Base-by-base conservation (phyloP, 352 stramenopile genomes). In the Globisporangium acanthophoron region DNA sequence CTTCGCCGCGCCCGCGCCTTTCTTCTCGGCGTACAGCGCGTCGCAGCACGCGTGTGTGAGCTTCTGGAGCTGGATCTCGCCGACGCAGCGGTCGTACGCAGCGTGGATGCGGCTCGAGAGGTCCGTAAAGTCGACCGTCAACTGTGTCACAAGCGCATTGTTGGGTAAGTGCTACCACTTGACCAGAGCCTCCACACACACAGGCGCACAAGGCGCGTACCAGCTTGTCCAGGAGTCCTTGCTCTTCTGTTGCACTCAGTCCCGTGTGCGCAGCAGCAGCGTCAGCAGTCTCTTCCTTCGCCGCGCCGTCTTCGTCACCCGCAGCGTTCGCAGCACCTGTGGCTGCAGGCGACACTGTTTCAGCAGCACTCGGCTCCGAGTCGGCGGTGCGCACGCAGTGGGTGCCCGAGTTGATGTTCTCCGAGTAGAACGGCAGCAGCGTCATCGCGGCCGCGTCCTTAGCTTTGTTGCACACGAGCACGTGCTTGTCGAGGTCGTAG, bases 371-470 rank as follows among this genome's bases (percentile, higher is more conserved):
- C 8, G 44, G 20, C 44, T 49, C 44, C n/a, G 44, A 49, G n/a
- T 24, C 20, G 24, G 44, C 20, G 6, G 56, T 31, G n/a, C 1
- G 21, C 15, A 18, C 55, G 40, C 58, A 72, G 50, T 89, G 73
- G 5, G 52, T 73, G 5, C 81, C 85, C 33, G 81, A 91, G 65
- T 94, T 94, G 58, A 94, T 89, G 49, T 90, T 87, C 53, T 83
- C 73, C 24, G 57, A 72, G 60, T 90, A 94, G 64, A 80, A 92
- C 20, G 82, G 78, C 49, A 92, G 65, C 24, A 66, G 62, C 62
- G 70, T 73, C 68, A 85, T 84, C n/a, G 59, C 59, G 1, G 78
- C 66, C 18, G 70, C 70, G 53, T 92, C 80, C 55, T 88, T 88
- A 27, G 84, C 70, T 13, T 79, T 80, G 67, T 92, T 94, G 69